These are phyloP conservation scores for Pythium myriotylum DNA, from an alignment of 352 stramenopile genomes.

Conservation along the genomic window DNA sequence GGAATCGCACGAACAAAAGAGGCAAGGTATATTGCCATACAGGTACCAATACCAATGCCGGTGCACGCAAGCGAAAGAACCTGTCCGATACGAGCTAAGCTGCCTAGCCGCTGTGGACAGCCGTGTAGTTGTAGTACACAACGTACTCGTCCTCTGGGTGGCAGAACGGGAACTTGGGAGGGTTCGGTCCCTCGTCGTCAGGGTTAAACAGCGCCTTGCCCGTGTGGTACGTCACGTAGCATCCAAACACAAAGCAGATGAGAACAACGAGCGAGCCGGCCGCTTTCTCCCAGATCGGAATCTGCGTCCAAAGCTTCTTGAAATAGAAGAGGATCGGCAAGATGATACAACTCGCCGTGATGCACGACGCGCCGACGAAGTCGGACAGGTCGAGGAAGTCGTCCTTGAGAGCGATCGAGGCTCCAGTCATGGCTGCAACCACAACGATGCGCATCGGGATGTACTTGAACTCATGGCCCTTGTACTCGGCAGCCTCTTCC, in stretches of 20 bases:
- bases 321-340: conserved; percentile 66
- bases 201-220: conserved; percentile 59
- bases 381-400: conserved; percentile 64
- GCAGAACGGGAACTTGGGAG: conserved; percentile 32
- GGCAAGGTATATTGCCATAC: too few relatives aligned
- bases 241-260: conserved; percentile 43
- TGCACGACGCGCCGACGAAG: conserved; percentile 61
- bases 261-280: conserved; percentile 39
- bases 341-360: conserved; percentile 61
- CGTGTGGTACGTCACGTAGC: conserved; percentile 55
- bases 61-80: too few relatives aligned
- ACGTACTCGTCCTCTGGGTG: conserved; percentile 21
- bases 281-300: conserved; percentile 44
- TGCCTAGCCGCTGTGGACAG: too few relatives aligned
- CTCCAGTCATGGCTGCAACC: conserved; percentile 46
- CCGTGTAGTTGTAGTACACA: conserved; percentile 47
- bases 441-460: conserved; percentile 55
- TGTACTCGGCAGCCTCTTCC: conserved; percentile 39
- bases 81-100: too few relatives aligned
- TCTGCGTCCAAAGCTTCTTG: conserved; percentile 28
- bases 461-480: conserved; percentile 48
- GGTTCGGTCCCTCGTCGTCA: conserved; percentile 7
- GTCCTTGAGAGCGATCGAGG: conserved; percentile 36
- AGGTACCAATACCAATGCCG: too few relatives aligned
- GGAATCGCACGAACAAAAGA: too few relatives aligned